Conservation (phyloP, 768 basidiomycete species). For the Austroboletus festivus region DNA sequence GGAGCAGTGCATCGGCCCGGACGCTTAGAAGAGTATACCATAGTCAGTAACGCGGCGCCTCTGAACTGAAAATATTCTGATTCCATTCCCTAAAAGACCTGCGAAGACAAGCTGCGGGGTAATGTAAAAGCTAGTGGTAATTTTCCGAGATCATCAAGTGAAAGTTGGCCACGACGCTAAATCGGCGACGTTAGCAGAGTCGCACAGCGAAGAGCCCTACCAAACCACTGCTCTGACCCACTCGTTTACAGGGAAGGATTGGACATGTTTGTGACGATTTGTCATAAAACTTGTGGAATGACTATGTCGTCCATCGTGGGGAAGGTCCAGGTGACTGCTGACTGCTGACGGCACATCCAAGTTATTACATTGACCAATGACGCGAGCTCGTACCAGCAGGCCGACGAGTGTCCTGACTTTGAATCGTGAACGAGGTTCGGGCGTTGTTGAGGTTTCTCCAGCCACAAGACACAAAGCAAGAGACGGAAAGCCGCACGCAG, state of each 20-base stretch:
- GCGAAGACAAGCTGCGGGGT: slow-evolving; percentile 3
- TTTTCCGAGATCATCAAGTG: slow-evolving; percentile 8
- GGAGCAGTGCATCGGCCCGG: slow-evolving; percentile 11
- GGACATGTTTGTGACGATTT: not conserved
- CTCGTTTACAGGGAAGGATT: slow-evolving; percentile 7
- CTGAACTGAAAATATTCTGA: slow-evolving; percentile 5
- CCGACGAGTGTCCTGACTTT: slow-evolving; percentile 22
- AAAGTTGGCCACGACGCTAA: slow-evolving; percentile 8
- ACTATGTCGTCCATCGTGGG: slow-evolving; percentile 8
- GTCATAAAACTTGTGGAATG: slow-evolving; percentile 12
- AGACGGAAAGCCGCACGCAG: slow-evolving; percentile 23
- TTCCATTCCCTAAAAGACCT: slow-evolving; percentile 16
- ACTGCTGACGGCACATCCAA: slow-evolving; percentile 16
- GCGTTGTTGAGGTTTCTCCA: slow-evolving; percentile 22
- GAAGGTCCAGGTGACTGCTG: slow-evolving; percentile 9
- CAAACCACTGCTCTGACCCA: slow-evolving; percentile 16
- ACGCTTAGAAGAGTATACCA: not conserved
- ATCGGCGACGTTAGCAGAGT: slow-evolving; percentile 6
- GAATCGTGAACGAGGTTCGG: slow-evolving; percentile 30
- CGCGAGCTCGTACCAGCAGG: slow-evolving; percentile 16
- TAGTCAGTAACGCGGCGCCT: slow-evolving; percentile 2
- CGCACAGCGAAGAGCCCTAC: slow-evolving; percentile 20
- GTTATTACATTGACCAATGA: slow-evolving; percentile 9
- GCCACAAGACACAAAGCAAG: slow-evolving; percentile 22
- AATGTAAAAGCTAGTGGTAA: slow-evolving; percentile 4